These are phyloP conservation scores for Cyberlindnera americana DNA, from an alignment of 805 yeast genomes.

Conservation along the genomic window DNA sequence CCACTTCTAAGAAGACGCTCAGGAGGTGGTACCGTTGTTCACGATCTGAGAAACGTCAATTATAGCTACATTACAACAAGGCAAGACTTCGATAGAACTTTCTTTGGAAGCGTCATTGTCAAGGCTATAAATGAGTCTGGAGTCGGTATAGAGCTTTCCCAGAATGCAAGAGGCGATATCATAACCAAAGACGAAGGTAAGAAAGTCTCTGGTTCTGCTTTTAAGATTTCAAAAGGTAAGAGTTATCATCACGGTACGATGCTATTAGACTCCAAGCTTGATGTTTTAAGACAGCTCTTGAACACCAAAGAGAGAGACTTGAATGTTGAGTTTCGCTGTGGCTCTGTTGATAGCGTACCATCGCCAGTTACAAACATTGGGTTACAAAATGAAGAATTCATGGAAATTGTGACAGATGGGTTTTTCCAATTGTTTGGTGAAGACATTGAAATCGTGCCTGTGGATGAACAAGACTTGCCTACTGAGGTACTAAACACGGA, in stretches of 20 bases:
- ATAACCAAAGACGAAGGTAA: constrained; percentile 39
- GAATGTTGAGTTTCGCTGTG: constrained; percentile 37
- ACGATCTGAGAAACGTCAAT: constrained; percentile 85
- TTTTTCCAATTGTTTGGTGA: constrained; percentile 27
- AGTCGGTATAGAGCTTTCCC: constrained; percentile 31
- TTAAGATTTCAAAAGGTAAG: constrained; percentile 73
- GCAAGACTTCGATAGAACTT: constrained; percentile 53
- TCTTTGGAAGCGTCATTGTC: constrained; percentile 36
- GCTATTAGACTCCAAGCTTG: constrained; percentile 67
- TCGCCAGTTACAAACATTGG: constrained; percentile 73
- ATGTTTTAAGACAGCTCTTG: constrained; percentile 56
- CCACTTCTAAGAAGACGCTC: constrained; percentile 76
- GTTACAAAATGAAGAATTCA: constrained; percentile 43
- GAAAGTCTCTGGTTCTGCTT: constrained; percentile 93
- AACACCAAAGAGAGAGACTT: constrained; percentile 39
- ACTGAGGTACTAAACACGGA: constrained; percentile 39
- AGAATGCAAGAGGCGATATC: constrained; percentile 82
- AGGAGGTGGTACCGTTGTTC: constrained; percentile 98
- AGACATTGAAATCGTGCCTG: constrained; percentile 25
- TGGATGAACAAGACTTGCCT: constrained; percentile 29
- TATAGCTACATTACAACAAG: constrained; percentile 76
- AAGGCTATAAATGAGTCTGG: constrained; percentile 24
- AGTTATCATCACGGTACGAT: constrained; percentile 96
- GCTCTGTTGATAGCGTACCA: constrained; percentile 69
- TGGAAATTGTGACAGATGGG: constrained; percentile 30